phyloP scores from a whole-genome alignment of 148 eudicot species.

The Amaranthus palmeri region DNA sequence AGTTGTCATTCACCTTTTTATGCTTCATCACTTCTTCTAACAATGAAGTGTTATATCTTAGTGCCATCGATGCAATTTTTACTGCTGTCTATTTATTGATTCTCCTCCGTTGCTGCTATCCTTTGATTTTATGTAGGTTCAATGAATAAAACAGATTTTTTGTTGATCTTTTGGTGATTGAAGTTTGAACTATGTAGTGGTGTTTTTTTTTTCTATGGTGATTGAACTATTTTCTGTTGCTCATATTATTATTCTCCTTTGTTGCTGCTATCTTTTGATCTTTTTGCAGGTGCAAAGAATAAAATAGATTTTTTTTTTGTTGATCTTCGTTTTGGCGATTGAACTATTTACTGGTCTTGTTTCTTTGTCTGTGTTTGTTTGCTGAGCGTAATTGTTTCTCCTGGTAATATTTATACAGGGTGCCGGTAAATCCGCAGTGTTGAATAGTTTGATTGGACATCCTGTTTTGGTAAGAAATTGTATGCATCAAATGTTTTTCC shows the following conservation, averaged over 20 bases:
- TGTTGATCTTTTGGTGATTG: background rate
- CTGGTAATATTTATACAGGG: conserved; percentile 48
- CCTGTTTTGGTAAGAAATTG: conserved; percentile 79
- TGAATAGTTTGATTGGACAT: conserved; percentile 95
- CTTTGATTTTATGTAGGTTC: background rate
- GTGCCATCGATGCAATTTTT: background rate
- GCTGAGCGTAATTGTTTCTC: background rate
- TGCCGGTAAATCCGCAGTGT: conserved; percentile 92
- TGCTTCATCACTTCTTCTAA: no score
- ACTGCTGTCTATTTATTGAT: background rate
- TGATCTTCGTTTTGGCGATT: background rate
- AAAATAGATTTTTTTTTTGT: background rate
- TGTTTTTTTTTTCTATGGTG: no score
- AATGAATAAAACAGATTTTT: background rate
- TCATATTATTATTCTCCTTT: background rate
- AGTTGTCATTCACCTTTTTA: no score
- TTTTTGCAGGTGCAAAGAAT: background rate
- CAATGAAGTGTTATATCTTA: no score
- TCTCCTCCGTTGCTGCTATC: background rate
- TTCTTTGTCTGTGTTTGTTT: background rate
- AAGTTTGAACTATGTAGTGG: background rate
- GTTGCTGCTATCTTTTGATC: background rate
- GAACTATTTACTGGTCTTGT: background rate
- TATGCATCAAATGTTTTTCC: background rate
- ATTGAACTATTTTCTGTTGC: background rate